phyloP scores from a whole-genome alignment of 2,329 filamentous ascomycete genomes.

The Aureobasidium melanogenum region DNA sequence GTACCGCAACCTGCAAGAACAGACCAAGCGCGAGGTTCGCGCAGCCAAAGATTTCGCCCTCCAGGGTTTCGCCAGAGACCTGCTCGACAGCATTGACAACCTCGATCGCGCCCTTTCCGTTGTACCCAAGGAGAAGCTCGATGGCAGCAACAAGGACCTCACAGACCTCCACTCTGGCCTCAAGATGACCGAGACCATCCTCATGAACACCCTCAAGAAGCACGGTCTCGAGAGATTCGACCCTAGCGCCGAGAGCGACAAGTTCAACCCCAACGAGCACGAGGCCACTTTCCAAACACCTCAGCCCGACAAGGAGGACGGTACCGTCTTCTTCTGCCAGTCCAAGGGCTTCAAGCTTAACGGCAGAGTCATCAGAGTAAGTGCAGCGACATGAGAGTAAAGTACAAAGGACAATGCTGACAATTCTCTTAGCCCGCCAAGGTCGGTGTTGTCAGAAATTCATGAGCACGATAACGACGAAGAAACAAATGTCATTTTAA shows the following conservation, averaged over 20 bases:
- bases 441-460: conserved; percentile 91
- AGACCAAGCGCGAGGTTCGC: conserved; percentile 84
- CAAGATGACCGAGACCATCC: conserved; percentile 87
- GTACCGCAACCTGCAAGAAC: conserved; percentile 95
- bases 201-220: conserved; percentile 83
- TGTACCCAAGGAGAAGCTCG: conserved; percentile 66
- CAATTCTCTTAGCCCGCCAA: conserved; percentile 58
- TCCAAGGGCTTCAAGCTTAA: conserved; percentile 95
- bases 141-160: conserved; percentile 60
- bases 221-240: conserved; percentile 88
- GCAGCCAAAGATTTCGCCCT: conserved; percentile 86
- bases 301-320: conserved; percentile 78
- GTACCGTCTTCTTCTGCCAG: conserved; percentile 83
- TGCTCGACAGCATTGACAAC: conserved; percentile 94
- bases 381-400: neutral
- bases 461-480: conserved; percentile 23
- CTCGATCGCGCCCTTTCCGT: conserved; percentile 82
- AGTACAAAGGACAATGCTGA: neutral
- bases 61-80: conserved; percentile 85
- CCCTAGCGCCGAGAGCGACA: conserved; percentile 60
- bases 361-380: conserved; percentile 67
- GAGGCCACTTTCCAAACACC: conserved; percentile 95
- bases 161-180: conserved; percentile 76
- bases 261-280: conserved; percentile 93
- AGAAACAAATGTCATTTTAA: neutral